Conservation (phyloP, 441 rosid species). For the Populus hybrid region DNA sequence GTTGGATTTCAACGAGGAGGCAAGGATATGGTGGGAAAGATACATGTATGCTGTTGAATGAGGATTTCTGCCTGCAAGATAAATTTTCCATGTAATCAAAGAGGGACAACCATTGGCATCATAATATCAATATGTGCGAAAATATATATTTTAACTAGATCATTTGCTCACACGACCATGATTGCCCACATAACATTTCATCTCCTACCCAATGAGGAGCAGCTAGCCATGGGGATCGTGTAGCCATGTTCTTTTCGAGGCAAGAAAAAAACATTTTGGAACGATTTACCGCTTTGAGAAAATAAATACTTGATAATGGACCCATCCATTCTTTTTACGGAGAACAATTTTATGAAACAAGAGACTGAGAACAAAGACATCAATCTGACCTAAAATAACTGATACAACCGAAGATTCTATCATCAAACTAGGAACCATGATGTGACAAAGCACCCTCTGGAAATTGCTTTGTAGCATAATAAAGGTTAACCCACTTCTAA, state of each 20-base stretch:
- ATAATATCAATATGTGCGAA: background rate
- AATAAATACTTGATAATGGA: no score
- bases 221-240: no score
- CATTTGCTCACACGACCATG: background rate
- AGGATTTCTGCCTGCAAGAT: slow-evolving; percentile 6
- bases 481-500: no score
- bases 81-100: background rate
- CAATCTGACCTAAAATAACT: no score
- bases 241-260: background rate
- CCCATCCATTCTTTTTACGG: background rate
- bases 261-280: background rate
- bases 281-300: background rate
- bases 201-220: background rate
- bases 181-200: background rate
- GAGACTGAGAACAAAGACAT: no score
- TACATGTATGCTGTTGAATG: slow-evolving; percentile 14
- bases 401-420: no score
- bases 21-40: slow-evolving; percentile 17
- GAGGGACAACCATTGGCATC: background rate
- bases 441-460: no score
- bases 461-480: no score
- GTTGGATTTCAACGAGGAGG: slow-evolving; percentile 13
- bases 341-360: background rate
- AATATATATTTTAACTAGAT: background rate
- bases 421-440: no score